Evolutionary conservation across 2,329 filamentous ascomycete species (phyloP), one percentile per base, ranked within the genome.

Genomic region (Aspergillus sp.): DNA sequence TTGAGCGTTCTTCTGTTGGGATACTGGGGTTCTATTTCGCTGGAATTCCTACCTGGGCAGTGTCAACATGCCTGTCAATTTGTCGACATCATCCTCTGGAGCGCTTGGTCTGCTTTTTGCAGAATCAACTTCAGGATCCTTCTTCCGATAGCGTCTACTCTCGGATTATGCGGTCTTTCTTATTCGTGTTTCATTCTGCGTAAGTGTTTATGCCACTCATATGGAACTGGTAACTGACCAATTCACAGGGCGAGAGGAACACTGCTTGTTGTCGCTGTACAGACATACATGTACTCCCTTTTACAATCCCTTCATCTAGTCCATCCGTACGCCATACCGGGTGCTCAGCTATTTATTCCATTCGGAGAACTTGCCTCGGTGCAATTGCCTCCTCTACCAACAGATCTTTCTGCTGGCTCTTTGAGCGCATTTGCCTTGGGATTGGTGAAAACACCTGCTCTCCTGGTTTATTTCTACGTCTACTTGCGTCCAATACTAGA

Each of bases 221-320:
- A 28, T 3, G 19, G 5, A 13, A 19, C n/a, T 28, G 27, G 19
- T 46, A 38, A 35, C 57, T 60, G 40, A 62, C 36, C 27, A n/a
- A 42, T 11, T 29, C 27, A 4, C 35, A 73, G 70, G 30, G 47
- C 62, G 19, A 60, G 61, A 49, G 56, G 60, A 26, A 53, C 55
- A 2, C 51, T 70, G 31, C 64, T 69, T 39, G 50, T 66, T 11
- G 45, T 71, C 7, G 64, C 68, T 27, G 59, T 69, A 39, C 68
- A 71, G 47, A 57, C 64, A 27, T 66, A 71, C 44, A 65, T 71
- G 57, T 70, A 69, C 44, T 67, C 68, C 19, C 46, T 70, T 11
- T 56, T 73, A 12, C 70, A 73, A 47, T 63, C 63, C 13, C 62
- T 72, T 27, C 64, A 67, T 33, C 57, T 73, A 13, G 51, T 72